Evolutionary conservation across 2,329 filamentous ascomycete genomes (phyloP).

Genomic region (Didymella arachidicola): DNA sequence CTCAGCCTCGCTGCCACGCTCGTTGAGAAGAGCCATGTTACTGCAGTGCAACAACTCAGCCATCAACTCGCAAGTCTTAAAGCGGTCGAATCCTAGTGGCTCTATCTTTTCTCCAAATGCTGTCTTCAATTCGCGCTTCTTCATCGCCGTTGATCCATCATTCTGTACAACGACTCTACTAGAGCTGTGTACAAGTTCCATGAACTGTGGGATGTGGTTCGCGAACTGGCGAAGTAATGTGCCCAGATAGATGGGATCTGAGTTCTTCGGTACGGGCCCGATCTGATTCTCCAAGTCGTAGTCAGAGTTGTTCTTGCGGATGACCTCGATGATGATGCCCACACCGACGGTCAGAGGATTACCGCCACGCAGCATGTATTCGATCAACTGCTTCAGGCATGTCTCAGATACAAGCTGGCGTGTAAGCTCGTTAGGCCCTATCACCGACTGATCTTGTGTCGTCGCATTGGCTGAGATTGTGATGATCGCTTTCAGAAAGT

Average conservation of each 20-base stretch:
- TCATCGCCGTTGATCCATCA: constrained; percentile 66
- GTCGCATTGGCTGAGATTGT: constrained; percentile 98
- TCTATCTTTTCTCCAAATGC: constrained; percentile 93
- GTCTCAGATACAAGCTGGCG: constrained; percentile 88
- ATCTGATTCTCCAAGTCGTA: constrained; percentile 93
- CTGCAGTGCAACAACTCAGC: constrained; percentile 96
- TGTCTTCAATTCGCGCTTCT: constrained; percentile 78
- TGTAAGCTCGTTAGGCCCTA: constrained; percentile 95
- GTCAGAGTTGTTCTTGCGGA: constrained; percentile 98
- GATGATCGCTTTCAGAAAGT: constrained; percentile 98
- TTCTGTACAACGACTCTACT: constrained; percentile 65
- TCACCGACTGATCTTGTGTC: constrained; percentile 98
- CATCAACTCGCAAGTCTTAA: constrained; percentile 99
- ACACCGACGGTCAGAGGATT: constrained; percentile 96
- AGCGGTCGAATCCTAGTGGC: constrained; percentile 93
- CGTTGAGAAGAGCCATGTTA: constrained; percentile 97
- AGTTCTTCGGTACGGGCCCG: constrained; percentile 79
- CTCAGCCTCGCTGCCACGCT: constrained; percentile 86
- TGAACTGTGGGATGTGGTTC: constrained; percentile 90
- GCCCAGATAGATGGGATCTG: constrained; percentile 95
- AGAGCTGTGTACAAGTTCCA: constrained; percentile 83
- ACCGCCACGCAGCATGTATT: constrained; percentile 90
- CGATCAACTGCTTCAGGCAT: constrained; percentile 84
- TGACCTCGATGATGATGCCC: constrained; percentile 97
- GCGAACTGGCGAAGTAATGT: constrained; percentile 89